Conservation (phyloP, 176 grass and related monocot genomes). For the Poa annua region DNA sequence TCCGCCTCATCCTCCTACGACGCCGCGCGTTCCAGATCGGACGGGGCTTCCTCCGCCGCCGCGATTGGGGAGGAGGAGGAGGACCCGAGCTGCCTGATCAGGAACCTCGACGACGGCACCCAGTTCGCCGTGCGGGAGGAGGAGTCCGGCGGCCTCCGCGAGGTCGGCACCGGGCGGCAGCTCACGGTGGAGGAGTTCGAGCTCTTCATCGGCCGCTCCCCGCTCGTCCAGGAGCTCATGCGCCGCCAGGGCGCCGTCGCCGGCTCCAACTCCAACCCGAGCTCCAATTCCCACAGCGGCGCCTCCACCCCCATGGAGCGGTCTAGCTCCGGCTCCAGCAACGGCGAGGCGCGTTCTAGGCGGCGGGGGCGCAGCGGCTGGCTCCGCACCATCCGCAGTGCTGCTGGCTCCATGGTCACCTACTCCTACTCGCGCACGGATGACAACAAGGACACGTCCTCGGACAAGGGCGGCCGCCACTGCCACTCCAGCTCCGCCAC, state of each 20-base stretch:
- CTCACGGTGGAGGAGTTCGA: constrained; percentile 89
- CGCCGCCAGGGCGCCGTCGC: constrained; percentile 46
- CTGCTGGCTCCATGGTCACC: constrained; percentile 53
- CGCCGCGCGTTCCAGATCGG: constrained; percentile 61
- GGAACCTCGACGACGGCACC: constrained; percentile 83
- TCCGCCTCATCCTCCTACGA: constrained; percentile 5
- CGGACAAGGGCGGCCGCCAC: constrained; percentile 72
- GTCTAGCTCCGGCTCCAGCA: constrained; percentile 59
- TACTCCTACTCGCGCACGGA: constrained; percentile 47
- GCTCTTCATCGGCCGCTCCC: constrained; percentile 75
- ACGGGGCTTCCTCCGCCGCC: not conserved
- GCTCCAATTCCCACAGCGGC: constrained; percentile 51
- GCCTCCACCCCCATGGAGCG: constrained; percentile 45
- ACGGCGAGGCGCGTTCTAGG: constrained; percentile 51
- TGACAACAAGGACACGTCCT: constrained; percentile 77
- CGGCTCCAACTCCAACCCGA: constrained; percentile 34
- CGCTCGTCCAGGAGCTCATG: constrained; percentile 97
- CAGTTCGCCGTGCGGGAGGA: constrained; percentile 81
- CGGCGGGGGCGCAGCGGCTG: constrained; percentile 62
- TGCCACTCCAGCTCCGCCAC: constrained; percentile 78
- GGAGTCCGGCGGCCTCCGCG: constrained; percentile 56
- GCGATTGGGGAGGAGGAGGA: constrained; percentile 21
- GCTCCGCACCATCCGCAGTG: constrained; percentile 74
- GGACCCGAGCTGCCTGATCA: constrained; percentile 79
- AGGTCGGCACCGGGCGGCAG: constrained; percentile 90